Evolutionary conservation across 2,329 filamentous ascomycete species (phyloP).

Genomic region (Stachybotrys chartarum): DNA sequence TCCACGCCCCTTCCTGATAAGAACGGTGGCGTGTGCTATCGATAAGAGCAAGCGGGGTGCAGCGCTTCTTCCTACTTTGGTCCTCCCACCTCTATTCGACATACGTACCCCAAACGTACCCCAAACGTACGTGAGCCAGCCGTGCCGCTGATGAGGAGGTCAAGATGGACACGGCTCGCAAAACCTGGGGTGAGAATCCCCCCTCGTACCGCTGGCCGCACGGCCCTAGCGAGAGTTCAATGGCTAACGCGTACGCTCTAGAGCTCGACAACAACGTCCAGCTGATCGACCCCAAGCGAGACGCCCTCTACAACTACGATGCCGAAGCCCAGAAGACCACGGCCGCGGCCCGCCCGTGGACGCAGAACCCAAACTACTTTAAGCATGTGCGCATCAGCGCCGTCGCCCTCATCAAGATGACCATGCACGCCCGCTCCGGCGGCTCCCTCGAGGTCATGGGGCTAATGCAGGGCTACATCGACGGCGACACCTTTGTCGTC

Average conservation of each 20-base stretch:
- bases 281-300: slow-evolving; percentile 77
- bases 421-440: slow-evolving; percentile 96
- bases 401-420: slow-evolving; percentile 94
- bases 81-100: neutral
- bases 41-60: neutral
- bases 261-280: slow-evolving; percentile 83
- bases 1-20: too few relatives aligned
- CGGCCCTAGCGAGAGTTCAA: neutral
- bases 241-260: slow-evolving; percentile 26
- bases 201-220: too few relatives aligned
- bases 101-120: neutral
- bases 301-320: slow-evolving; percentile 87
- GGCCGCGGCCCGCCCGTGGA: slow-evolving; percentile 65
- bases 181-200: slow-evolving; percentile 16
- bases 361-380: slow-evolving; percentile 75
- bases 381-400: slow-evolving; percentile 90
- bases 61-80: neutral
- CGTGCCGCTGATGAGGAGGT: neutral
- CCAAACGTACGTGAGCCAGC: neutral
- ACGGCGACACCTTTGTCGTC: slow-evolving; percentile 78
- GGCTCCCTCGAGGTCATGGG: slow-evolving; percentile 95
- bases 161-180: slow-evolving; percentile 18
- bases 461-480: slow-evolving; percentile 91
- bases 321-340: slow-evolving; percentile 59
- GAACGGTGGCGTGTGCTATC: too few relatives aligned